Percentiles rank a stretch among this genome's conserved stretches.
Conservation (phyloP, 768 basidiomycete genomes). For the Trametes sanguinea region DNA sequence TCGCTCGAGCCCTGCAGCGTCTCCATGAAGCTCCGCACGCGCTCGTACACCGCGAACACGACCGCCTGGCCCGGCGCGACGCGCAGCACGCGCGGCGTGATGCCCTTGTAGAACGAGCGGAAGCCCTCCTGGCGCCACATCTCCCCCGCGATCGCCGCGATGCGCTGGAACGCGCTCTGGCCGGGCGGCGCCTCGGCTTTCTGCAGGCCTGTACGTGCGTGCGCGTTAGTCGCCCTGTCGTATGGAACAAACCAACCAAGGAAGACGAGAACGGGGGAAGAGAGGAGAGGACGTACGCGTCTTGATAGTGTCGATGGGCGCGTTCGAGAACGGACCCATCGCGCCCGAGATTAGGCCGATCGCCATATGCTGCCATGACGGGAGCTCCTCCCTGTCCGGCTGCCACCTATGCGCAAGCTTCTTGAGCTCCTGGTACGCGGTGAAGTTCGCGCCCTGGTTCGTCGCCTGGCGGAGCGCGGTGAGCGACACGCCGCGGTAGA, state of each 20-base stretch:
- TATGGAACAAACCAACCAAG: no score
- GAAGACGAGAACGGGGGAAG: neutral
- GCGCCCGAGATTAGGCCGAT: constrained; percentile 96
- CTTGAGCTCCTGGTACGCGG: constrained; percentile 97
- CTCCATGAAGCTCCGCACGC: constrained; percentile 78
- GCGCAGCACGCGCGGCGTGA: constrained; percentile 92
- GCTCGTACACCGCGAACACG: constrained; percentile 96
- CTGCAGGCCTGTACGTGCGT: constrained; percentile 63
- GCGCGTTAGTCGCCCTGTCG: no score
- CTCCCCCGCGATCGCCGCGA: constrained; percentile 78
- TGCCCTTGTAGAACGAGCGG: constrained; percentile 95
- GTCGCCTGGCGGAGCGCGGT: constrained; percentile 97
- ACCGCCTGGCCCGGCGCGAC: constrained; percentile 98
- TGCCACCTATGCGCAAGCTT: constrained; percentile 75
- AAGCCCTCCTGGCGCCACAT: constrained; percentile 94
- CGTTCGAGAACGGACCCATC: constrained; percentile 98
- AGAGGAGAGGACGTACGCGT: constrained; percentile 62
- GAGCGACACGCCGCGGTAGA: constrained; percentile 92
- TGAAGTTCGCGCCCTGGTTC: constrained; percentile 98
- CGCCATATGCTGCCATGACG: constrained; percentile 93
- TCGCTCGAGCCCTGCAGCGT: constrained; percentile 55
- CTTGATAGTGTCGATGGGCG: constrained; percentile 93
- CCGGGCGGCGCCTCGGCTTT: constrained; percentile 76
- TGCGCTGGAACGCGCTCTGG: constrained; percentile 76
- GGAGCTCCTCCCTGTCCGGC: constrained; percentile 77